Percentiles rank a stretch among this genome's conserved stretches.
Conservation (phyloP, 2,329 filamentous ascomycete species). For the Nigrospora sphaerica region DNA sequence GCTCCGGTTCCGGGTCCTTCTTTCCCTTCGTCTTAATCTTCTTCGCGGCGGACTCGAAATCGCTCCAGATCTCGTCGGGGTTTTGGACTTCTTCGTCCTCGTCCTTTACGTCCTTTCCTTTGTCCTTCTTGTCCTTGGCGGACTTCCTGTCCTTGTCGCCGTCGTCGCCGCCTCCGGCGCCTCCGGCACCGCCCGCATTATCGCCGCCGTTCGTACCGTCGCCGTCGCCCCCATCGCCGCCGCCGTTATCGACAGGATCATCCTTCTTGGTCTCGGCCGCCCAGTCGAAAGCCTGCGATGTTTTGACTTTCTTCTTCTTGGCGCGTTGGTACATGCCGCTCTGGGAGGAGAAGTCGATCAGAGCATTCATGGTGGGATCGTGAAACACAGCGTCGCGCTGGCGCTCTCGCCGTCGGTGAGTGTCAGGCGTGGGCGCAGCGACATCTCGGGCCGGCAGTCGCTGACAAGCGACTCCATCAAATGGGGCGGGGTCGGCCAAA, state of each 20-base stretch:
- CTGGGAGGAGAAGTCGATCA: slow-evolving; percentile 51
- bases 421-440: slow-evolving; percentile 14
- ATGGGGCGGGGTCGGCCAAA: slow-evolving; percentile 11
- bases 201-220: slow-evolving; percentile 9
- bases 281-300: slow-evolving; percentile 8
- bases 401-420: slow-evolving; percentile 18
- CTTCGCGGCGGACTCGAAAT: slow-evolving; percentile 34
- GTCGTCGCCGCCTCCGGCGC: slow-evolving; percentile 29
- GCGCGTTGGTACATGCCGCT: slow-evolving; percentile 47
- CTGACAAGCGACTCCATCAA: slow-evolving; percentile 15
- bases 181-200: slow-evolving; percentile 21
- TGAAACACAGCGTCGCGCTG: slow-evolving; percentile 26
- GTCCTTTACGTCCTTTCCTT: slow-evolving; percentile 20
- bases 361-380: slow-evolving; percentile 35
- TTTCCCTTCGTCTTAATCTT: slow-evolving; percentile 50
- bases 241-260: slow-evolving; percentile 26
- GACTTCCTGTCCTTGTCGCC: slow-evolving; percentile 19
- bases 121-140: slow-evolving; percentile 16
- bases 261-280: slow-evolving; percentile 23
- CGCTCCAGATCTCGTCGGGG: slow-evolving; percentile 44
- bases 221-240: slow-evolving; percentile 21
- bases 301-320: slow-evolving; percentile 36
- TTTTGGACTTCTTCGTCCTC: slow-evolving; percentile 25
- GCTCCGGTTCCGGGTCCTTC: slow-evolving; percentile 27
- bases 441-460: slow-evolving; percentile 17